phyloP scores from a whole-genome alignment of 441 rosid genomes.

The Biscutella laevigata region DNA sequence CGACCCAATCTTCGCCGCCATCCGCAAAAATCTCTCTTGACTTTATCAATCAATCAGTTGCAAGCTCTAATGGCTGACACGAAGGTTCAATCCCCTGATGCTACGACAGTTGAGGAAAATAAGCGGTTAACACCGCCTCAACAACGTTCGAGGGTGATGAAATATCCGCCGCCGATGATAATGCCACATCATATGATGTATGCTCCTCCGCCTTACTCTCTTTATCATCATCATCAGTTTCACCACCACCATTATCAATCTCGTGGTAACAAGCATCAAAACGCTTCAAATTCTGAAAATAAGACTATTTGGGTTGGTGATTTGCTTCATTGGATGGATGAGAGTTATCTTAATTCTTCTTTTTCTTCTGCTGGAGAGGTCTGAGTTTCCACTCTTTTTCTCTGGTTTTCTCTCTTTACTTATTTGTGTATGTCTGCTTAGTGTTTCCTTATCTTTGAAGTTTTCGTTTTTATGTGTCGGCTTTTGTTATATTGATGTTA shows the following conservation, averaged over 20 bases:
- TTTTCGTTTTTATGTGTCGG: no score
- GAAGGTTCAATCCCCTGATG: conserved; percentile 14
- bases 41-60: background rate
- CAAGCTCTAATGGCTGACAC: conserved; percentile 10
- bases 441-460: no score
- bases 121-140: conserved; percentile 12
- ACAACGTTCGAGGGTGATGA: conserved; percentile 53
- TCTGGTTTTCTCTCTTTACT: background rate
- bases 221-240: conserved; percentile 31
- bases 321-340: conserved; percentile 96
- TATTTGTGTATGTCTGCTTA: background rate
- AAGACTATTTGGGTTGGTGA: conserved; percentile 87
- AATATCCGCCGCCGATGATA: conserved; percentile 66
- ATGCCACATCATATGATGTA: conserved; percentile 81
- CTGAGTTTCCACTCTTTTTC: background rate
- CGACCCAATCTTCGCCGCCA: conserved; percentile 7
- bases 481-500: no score
- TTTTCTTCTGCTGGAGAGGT: conserved; percentile 82
- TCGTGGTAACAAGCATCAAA: conserved; percentile 23
- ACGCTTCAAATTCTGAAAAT: conserved; percentile 54
- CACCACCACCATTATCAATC: conserved; percentile 33
- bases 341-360: conserved; percentile 61
- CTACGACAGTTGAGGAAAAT: conserved; percentile 5
- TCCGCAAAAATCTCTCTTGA: background rate
- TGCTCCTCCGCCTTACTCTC: conserved; percentile 51